Base-by-base conservation (phyloP, 2,329 filamentous ascomycete species). In the Arachnopeziza araneosa region DNA sequence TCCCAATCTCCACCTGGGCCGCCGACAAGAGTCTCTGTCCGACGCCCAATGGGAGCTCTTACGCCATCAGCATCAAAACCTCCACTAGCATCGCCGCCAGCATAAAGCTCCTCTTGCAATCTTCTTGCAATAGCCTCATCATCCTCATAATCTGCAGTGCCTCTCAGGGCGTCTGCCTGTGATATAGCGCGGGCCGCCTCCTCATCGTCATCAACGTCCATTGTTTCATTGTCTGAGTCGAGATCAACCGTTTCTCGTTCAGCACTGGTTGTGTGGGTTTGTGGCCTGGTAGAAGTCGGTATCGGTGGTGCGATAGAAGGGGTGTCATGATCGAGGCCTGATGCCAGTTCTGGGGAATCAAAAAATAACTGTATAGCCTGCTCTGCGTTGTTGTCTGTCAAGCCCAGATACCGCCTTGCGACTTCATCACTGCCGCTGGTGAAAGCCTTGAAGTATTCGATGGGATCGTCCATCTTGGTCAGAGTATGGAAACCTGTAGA, bases 61-160 rank as follows among this genome's bases (percentile, higher is more conserved):
- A 99, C 87, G 52, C 80, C 88, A 67, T 87, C 87, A 48, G 78
- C 71, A 62, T 77, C 77, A 24, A 73, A 74, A 8, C 73, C 77
- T 30, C 72, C 76, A 23, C 73, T 72, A 54, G 72, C 69, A 63
- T 76, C 77, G 49, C 76, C 76, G 52, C 76, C 82, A 56, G 83
- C 82, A 69, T 97, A 98, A 71, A 96, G 83, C 75, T 99, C 92
- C 70, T 99, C 90, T 73, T 99, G 95, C 61, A 99, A 75, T 60
- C 90, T 85, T 73, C 93, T 85, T 7, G 95, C 95, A 86, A 98
- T 93, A 51, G 90, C 93, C 56, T 91, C 93, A 70, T 99, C 95
- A 69, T 96, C 92, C 64, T 97, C 93, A 66, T 89, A 84, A 52
- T 86, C 79, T 19, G 82, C 84, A 4, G 74, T 75, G 32, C 75